Percentiles rank a stretch among this genome's conserved stretches.
phyloP scores from a whole-genome alignment of 345 rosid species.

The Melaleuca quinquenervia region DNA sequence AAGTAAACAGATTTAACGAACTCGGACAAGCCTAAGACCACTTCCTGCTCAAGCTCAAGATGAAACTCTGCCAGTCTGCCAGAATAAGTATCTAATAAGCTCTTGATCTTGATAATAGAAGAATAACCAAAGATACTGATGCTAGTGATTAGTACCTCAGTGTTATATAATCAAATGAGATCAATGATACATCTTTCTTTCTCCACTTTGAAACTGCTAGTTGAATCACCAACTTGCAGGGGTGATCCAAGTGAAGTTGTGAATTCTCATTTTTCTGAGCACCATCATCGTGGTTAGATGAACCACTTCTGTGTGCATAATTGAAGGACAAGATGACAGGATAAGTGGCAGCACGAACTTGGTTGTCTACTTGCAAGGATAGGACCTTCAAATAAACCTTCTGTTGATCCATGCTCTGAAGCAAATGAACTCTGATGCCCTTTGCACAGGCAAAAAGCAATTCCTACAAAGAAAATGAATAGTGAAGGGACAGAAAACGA shows the following conservation, averaged over 20 bases:
- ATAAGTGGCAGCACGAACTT: constrained; percentile 53
- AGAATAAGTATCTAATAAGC: background rate
- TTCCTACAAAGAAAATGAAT: constrained; percentile 43
- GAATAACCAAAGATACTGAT: background rate
- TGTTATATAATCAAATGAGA: constrained; percentile 70
- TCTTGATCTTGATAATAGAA: constrained; percentile 7
- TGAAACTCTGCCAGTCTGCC: constrained; percentile 73
- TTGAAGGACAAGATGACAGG: constrained; percentile 83
- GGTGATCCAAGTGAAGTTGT: constrained; percentile 22
- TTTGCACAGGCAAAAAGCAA: constrained; percentile 76
- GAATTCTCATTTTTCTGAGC: background rate
- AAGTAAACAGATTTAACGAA: constrained; percentile 54
- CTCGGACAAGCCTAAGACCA: constrained; percentile 53
- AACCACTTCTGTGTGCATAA: constrained; percentile 33
- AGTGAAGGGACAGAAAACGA: background rate
- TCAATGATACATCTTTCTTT: constrained; percentile 68
- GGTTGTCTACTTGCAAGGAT: constrained; percentile 83
- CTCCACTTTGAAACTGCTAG: constrained; percentile 64
- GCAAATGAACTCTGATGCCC: constrained; percentile 44
- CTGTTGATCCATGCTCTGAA: constrained; percentile 78
- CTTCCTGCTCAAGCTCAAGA: constrained; percentile 90
- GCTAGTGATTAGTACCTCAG: constrained; percentile 37
- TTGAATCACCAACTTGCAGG: constrained; percentile 43
- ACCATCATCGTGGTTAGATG: constrained; percentile 13
- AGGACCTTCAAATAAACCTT: constrained; percentile 57